Percentiles rank a stretch among this genome's conserved stretches.
phyloP scores from a whole-genome alignment of 257 asterid genomes.

The Ligustrum vulgare region DNA sequence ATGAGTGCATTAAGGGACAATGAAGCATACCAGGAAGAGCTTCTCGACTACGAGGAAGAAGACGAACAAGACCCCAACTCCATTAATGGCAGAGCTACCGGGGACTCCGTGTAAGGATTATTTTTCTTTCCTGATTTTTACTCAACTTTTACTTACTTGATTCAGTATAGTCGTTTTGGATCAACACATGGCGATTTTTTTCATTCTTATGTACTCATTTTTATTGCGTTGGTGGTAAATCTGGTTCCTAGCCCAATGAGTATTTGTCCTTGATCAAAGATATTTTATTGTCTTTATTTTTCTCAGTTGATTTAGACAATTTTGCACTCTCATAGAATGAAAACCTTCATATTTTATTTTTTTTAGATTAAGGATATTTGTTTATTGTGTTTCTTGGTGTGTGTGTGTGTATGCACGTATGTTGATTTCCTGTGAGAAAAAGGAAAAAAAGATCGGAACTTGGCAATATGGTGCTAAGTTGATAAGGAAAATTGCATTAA shows the following conservation, averaged over 20 bases:
- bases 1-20: constrained; percentile 34
- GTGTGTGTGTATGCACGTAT: background rate
- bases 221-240: background rate
- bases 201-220: background rate
- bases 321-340: background rate
- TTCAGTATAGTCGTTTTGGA: background rate
- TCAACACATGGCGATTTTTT: background rate
- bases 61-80: constrained; percentile 4
- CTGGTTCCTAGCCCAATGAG: background rate
- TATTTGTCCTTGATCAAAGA: background rate
- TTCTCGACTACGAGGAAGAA: background rate
- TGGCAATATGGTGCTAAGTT: background rate
- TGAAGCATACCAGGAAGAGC: background rate
- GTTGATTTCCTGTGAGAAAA: background rate
- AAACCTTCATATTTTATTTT: background rate
- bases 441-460: background rate
- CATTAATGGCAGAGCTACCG: constrained; percentile 22
- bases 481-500: background rate
- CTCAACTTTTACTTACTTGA: background rate
- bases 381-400: background rate
- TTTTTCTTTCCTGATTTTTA: background rate
- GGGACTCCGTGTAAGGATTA: constrained; percentile 37
- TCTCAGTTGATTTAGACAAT: background rate
- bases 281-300: background rate
- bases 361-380: background rate